Percentiles rank a stretch among this genome's conserved stretches.
Conservation (phyloP, 106 monocot species). For the Triglochin maritima region DNA sequence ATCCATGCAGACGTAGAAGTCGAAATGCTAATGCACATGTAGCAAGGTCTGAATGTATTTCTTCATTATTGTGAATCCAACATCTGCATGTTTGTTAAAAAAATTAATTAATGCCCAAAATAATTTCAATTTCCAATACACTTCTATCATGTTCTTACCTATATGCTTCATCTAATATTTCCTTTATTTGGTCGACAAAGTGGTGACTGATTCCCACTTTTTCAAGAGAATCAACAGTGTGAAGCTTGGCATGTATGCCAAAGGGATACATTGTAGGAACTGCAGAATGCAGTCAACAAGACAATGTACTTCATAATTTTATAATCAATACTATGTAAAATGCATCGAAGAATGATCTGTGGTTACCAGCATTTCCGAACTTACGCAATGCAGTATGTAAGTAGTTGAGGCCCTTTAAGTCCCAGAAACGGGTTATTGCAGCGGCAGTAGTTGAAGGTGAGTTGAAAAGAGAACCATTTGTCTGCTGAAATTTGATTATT, state of each 20-base stretch:
- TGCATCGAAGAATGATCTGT: not conserved
- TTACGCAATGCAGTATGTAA: slow-evolving; percentile 29
- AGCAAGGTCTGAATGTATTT: slow-evolving; percentile 41
- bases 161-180: slow-evolving; percentile 55
- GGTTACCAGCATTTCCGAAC: slow-evolving; percentile 62
- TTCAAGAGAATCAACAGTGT: slow-evolving; percentile 52
- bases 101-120: not conserved
- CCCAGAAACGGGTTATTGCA: slow-evolving; percentile 26
- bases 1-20: slow-evolving; percentile 74
- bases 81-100: slow-evolving; percentile 27
- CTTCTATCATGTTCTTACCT: slow-evolving; percentile 25
- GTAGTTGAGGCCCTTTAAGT: slow-evolving; percentile 54
- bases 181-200: slow-evolving; percentile 49
- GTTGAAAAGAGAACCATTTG: slow-evolving; percentile 83
- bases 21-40: slow-evolving; percentile 83
- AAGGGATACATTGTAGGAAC: slow-evolving; percentile 69
- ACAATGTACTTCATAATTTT: not conserved
- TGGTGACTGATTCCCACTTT: slow-evolving; percentile 51
- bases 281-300: slow-evolving; percentile 15
- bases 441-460: slow-evolving; percentile 85
- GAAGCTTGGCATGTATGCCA: slow-evolving; percentile 37
- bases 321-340: not conserved
- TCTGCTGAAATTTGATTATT: slow-evolving; percentile 63
- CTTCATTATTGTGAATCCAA: slow-evolving; percentile 69
- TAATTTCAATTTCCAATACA: not conserved